Percentiles rank a stretch among this genome's conserved stretches.
These are phyloP conservation scores for Apostasia ramifera DNA, from an alignment of 106 monocot genomes.

Conservation along the genomic window DNA sequence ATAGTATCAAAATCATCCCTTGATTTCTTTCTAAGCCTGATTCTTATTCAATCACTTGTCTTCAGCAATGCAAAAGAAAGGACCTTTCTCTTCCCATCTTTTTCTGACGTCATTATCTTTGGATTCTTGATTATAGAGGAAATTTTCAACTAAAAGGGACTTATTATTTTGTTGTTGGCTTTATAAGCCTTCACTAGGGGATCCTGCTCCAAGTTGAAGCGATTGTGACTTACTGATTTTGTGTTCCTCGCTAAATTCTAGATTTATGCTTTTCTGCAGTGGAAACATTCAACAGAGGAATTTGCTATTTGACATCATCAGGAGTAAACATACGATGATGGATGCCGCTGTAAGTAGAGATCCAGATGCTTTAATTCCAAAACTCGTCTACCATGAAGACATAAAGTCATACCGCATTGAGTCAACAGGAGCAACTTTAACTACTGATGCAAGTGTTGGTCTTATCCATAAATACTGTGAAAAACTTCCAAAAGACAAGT, in stretches of 20 bases:
- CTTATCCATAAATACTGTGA: constrained; percentile 76
- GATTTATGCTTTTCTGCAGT: constrained; percentile 27
- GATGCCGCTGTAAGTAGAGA: constrained; percentile 46
- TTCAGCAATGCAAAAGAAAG: too few species aligned
- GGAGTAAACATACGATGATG: constrained; percentile 54
- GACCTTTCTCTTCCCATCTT: too few species aligned
- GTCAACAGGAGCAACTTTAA: constrained; percentile 80
- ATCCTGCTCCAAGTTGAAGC: too few species aligned
- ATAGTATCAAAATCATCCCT: too few species aligned
- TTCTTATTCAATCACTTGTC: too few species aligned
- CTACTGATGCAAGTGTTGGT: constrained; percentile 52
- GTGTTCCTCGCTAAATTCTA: background rate
- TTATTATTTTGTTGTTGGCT: too few species aligned
- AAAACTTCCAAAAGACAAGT: constrained; percentile 82
- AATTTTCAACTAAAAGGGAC: too few species aligned
- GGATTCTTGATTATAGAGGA: too few species aligned
- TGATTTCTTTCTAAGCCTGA: too few species aligned
- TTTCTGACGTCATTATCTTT: too few species aligned
- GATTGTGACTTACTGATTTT: background rate
- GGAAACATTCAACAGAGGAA: constrained; percentile 67
- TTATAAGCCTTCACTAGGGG: too few species aligned
- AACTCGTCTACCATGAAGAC: constrained; percentile 16
- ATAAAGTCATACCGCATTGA: constrained; percentile 42
- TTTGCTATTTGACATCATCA: constrained; percentile 55
- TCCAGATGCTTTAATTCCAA: constrained; percentile 17